Percentiles rank a stretch among this genome's conserved stretches.
These are phyloP conservation scores for Ceratocystis lukuohia DNA, from an alignment of 2,329 filamentous ascomycete species.

Conservation along the genomic window DNA sequence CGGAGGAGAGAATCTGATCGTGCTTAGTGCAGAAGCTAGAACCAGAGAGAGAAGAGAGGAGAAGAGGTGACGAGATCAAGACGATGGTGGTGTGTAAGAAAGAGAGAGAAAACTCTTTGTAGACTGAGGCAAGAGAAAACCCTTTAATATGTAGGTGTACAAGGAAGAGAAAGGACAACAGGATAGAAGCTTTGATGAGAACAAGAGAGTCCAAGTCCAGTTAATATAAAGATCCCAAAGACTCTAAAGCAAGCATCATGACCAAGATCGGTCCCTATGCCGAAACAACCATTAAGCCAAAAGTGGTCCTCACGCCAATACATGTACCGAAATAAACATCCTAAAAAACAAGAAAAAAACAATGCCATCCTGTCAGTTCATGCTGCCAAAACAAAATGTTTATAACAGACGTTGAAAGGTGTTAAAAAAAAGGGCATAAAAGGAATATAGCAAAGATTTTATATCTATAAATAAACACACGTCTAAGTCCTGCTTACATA, in stretches of 20 bases:
- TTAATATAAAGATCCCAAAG: too few species aligned
- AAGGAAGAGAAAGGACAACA: neutral
- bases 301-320: neutral
- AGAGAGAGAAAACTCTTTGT: too few species aligned
- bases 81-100: neutral
- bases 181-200: too few species aligned
- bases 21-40: slow-evolving; percentile 1
- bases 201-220: too few species aligned
- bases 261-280: neutral
- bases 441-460: too few species aligned
- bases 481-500: too few species aligned
- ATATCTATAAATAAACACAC: too few species aligned
- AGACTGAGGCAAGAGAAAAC: too few species aligned
- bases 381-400: neutral
- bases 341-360: neutral
- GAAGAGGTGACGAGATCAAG: neutral
- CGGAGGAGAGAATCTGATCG: neutral
- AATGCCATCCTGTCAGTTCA: slow-evolving; percentile 2
- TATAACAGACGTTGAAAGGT: neutral
- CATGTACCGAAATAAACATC: neutral
- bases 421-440: neutral
- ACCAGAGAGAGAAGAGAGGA: neutral
- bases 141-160: neutral
- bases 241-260: neutral
- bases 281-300: neutral